Evolutionary conservation across 2,329 filamentous ascomycete species (phyloP), one percentile per base, ranked within the genome.

Genomic region (Neonectria faginata): DNA sequence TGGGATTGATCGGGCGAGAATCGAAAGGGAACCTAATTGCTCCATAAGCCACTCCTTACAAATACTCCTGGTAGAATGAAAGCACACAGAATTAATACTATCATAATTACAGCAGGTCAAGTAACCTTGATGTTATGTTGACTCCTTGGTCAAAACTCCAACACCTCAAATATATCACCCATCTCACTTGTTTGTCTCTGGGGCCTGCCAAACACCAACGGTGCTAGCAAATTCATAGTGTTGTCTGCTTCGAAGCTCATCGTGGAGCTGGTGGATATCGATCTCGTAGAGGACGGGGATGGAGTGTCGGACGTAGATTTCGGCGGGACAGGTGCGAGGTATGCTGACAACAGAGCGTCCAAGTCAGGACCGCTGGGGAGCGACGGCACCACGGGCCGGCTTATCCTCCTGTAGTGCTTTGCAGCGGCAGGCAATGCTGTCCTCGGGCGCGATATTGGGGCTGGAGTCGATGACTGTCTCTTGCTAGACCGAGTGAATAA

Each of bases 141-240:
- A 42, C n/a, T 27, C 44, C 25, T 27, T 18, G 18, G 18, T 69
- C 54, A 70, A 47, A 60, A 71, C 1, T 64, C 58, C 18, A 71
- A 39, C 45, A 71, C 69, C 42, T 71, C 69, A 44, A 71, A 68
- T 1, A 71, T 71, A 29, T 71, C 69, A 3, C 69, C 69, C 60
- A 71, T 71, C 2, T 64, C 56, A 3, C 67, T 65, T 12, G 62
- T 48, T 52, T 70, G 57, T 11, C 69, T 53, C 27, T 71, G 59
- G 20, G 61, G 64, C 52, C 69, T 47, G 9, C 69, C 69, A 52
- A 71, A 71, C 7, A 71, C 69, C 39, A 71, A 22, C 1, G 69
- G 69, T 9, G 69, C 69, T 1, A 71, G 31, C 3, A 44, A 47
- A 20, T 71, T 69, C n/a, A 63, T 45, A 2, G 48, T 61, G 7